Conservation (phyloP, 768 basidiomycete species). For the Rhizopogon rudus region DNA sequence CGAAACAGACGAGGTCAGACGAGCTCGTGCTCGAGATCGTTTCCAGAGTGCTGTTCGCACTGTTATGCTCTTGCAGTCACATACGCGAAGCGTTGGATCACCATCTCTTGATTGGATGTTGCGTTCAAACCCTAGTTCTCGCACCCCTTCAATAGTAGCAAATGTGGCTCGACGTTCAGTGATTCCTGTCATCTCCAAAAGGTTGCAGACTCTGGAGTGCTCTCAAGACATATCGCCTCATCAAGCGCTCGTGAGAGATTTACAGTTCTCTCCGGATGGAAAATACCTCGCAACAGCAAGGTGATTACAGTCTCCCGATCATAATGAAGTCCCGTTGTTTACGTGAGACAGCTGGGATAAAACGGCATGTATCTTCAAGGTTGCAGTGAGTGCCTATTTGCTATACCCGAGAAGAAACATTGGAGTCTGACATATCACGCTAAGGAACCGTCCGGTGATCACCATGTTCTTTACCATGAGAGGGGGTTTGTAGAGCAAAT, state of each 20-base stretch:
- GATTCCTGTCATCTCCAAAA: constrained; percentile 13
- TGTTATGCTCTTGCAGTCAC: constrained; percentile 37
- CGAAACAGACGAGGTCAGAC: constrained; percentile 20
- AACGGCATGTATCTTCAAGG: constrained; percentile 45
- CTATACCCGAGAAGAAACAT: no score
- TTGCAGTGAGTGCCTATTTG: constrained; percentile 32
- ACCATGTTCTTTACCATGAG: constrained; percentile 45
- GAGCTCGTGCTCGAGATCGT: constrained; percentile 28
- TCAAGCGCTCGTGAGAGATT: constrained; percentile 48
- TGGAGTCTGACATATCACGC: constrained; percentile 6
- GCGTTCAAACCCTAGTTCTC: not conserved
- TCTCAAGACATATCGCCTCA: constrained; percentile 42
- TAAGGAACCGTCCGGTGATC: constrained; percentile 39
- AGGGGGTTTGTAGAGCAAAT: constrained; percentile 52
- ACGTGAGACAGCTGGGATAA: constrained; percentile 39
- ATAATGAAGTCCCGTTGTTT: not conserved
- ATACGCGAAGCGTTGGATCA: not conserved
- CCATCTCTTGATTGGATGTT: not conserved
- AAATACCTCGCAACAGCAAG: constrained; percentile 50
- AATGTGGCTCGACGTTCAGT: not conserved
- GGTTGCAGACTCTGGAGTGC: constrained; percentile 32
- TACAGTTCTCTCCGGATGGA: constrained; percentile 54
- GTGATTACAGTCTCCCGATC: constrained; percentile 14
- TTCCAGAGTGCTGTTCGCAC: constrained; percentile 40
- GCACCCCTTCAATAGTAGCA: not conserved